Percentiles rank a stretch among this genome's conserved stretches.
Evolutionary conservation across 208 protist species (phyloP).

Genomic region (Acanthamoeba castellanii): DNA sequence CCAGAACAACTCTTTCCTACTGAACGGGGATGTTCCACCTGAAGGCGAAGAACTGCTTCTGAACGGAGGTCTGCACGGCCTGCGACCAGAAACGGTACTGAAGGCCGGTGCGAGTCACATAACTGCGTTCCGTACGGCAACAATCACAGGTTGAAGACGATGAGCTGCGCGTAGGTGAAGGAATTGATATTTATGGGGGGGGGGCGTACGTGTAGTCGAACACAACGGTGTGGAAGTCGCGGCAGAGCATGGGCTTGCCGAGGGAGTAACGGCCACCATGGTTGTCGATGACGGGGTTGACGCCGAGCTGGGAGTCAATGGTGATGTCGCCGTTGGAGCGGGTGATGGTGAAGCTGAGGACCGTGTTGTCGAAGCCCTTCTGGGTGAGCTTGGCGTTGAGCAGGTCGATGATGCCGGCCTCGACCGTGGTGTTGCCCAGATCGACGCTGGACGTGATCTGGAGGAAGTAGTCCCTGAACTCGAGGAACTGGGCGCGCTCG

Average conservation of each 20-base stretch:
- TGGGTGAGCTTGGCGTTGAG: not conserved
- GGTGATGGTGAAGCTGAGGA: not conserved
- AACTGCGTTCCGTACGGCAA: not conserved
- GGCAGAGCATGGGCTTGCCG: slow-evolving; percentile 33
- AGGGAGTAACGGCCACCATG: not conserved
- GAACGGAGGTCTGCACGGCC: not conserved
- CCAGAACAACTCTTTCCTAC: not conserved
- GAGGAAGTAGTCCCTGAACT: slow-evolving; percentile 20
- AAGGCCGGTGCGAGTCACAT: not conserved
- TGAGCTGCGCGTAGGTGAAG: too few species aligned
- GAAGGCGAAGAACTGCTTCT: slow-evolving; percentile 38
- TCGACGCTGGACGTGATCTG: slow-evolving; percentile 3
- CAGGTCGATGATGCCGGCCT: slow-evolving; percentile 16
- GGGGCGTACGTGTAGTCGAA: slow-evolving; percentile 1
- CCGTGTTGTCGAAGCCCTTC: not conserved
- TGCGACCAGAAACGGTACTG: not conserved
- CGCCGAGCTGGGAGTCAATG: not conserved
- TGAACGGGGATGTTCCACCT: slow-evolving; percentile 1
- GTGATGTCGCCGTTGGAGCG: slow-evolving; percentile 5
- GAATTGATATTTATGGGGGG: too few species aligned
- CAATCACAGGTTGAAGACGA: too few species aligned
- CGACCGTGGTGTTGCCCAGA: slow-evolving; percentile 15
- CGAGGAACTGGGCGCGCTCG: not conserved
- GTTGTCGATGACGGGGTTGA: slow-evolving; percentile 14
- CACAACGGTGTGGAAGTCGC: not conserved